Percentiles rank a stretch among this genome's conserved stretches.
Evolutionary conservation across 768 basidiomycete species (phyloP).

Genomic region (Suillus luteus): DNA sequence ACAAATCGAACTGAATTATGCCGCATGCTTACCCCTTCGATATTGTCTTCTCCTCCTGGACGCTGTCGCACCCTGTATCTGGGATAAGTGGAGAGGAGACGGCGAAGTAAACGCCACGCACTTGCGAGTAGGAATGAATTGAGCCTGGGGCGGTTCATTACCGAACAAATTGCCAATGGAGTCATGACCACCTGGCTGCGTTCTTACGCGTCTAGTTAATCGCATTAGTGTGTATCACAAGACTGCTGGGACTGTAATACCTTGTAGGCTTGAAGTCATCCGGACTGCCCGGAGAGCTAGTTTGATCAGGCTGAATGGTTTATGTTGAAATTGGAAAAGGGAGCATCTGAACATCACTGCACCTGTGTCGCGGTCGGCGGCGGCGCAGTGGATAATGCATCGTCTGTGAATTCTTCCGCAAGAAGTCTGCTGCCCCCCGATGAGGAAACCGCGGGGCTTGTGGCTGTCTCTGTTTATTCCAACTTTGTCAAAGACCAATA

Average conservation of each 20-base stretch:
- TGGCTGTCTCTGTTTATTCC: slow-evolving; percentile 17
- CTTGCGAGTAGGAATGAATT: slow-evolving; percentile 74
- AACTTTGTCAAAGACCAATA: slow-evolving; percentile 11
- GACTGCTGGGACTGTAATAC: slow-evolving; percentile 27
- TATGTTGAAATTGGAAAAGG: neutral
- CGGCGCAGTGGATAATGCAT: slow-evolving; percentile 58
- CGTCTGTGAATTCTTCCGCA: slow-evolving; percentile 48
- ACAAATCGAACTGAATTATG: slow-evolving; percentile 9
- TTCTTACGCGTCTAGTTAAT: slow-evolving; percentile 34
- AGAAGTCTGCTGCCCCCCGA: slow-evolving; percentile 13
- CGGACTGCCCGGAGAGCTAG: neutral
- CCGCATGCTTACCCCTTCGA: slow-evolving; percentile 40
- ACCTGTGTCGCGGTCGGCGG: slow-evolving; percentile 37
- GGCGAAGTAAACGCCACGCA: slow-evolving; percentile 27
- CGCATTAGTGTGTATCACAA: neutral
- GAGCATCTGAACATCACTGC: neutral
- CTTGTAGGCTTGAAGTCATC: slow-evolving; percentile 49
- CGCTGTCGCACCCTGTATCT: slow-evolving; percentile 59
- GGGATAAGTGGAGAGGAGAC: neutral
- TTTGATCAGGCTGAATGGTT: neutral
- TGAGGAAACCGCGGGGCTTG: slow-evolving; percentile 15
- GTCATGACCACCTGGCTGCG: slow-evolving; percentile 31
- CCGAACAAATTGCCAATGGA: slow-evolving; percentile 47
- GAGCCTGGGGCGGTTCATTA: slow-evolving; percentile 37
- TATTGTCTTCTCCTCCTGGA: slow-evolving; percentile 67